Evolutionary conservation across 2,329 filamentous ascomycete species (phyloP).

Genomic region (Pseudohalonectria lignicola): DNA sequence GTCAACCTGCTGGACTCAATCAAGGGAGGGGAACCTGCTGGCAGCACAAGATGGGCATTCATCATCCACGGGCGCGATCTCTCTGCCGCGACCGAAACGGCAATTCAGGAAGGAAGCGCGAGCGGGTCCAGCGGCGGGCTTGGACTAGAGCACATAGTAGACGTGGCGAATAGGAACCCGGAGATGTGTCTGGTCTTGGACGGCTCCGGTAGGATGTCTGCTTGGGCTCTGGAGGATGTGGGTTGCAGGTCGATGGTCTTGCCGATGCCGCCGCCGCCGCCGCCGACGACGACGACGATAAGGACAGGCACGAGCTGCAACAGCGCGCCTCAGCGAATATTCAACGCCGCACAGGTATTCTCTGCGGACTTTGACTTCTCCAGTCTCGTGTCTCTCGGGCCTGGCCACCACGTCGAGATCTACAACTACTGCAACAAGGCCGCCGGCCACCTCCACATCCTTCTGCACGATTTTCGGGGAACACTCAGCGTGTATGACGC

Average conservation of each 20-base stretch:
- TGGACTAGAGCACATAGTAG: constrained; percentile 72
- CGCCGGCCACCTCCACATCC: constrained; percentile 55
- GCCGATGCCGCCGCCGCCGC: no score
- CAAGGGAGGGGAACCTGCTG: constrained; percentile 25
- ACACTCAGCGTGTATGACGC: constrained; percentile 73
- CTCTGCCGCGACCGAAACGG: constrained; percentile 62
- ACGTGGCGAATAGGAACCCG: constrained; percentile 72
- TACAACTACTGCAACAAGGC: constrained; percentile 59
- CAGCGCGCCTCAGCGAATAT: no score
- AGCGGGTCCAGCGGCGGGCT: constrained; percentile 50
- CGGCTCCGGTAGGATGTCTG: constrained; percentile 74
- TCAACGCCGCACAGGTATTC: constrained; percentile 74
- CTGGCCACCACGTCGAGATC: constrained; percentile 49
- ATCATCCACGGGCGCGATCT: constrained; percentile 78
- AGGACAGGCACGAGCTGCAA: no score
- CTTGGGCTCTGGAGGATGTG: constrained; percentile 85
- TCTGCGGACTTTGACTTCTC: constrained; percentile 37
- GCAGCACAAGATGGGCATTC: constrained; percentile 53
- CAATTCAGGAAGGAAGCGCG: constrained; percentile 50
- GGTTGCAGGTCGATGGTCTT: no score
- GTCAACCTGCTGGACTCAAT: constrained; percentile 69
- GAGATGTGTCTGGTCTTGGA: constrained; percentile 85
- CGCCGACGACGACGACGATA: constrained; percentile 16
- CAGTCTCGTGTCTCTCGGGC: constrained; percentile 12
- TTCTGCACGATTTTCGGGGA: constrained; percentile 80